These are phyloP conservation scores for Mucor ambiguus DNA, from an alignment of 371 early-diverging fungal genomes.

Conservation along the genomic window DNA sequence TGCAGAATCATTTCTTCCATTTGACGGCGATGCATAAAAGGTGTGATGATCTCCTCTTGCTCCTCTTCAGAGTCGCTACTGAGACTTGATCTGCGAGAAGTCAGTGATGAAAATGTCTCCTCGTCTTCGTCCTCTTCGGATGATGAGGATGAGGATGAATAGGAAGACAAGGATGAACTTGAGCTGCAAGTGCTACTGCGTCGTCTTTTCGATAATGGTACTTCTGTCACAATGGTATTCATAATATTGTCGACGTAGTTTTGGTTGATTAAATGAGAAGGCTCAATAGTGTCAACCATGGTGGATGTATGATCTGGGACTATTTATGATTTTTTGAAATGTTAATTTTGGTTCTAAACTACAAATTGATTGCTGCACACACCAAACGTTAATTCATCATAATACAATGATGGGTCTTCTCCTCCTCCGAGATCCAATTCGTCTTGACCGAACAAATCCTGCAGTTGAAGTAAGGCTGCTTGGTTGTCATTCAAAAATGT, in stretches of 20 bases:
- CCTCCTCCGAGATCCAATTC: conserved; percentile 10
- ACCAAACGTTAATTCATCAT: conserved; percentile 23
- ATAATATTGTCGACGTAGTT: conserved; percentile 1
- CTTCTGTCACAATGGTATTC: neutral
- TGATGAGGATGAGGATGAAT: conserved; percentile 4
- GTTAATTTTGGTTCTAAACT: neutral
- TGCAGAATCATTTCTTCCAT: conserved; percentile 32
- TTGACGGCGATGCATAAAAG: conserved; percentile 18
- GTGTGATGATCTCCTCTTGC: neutral
- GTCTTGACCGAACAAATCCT: conserved; percentile 26
- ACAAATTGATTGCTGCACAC: neutral
- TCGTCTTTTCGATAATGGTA: neutral
- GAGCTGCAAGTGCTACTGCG: conserved; percentile 6
- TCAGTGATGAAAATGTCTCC: neutral
- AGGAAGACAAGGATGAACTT: neutral
- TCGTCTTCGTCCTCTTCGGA: conserved; percentile 1
- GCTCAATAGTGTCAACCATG: conserved; percentile 6
- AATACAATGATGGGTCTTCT: neutral
- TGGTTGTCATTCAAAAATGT: conserved; percentile 5
- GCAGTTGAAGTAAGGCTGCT: conserved; percentile 11
- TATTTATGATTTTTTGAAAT: neutral
- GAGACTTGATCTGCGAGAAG: neutral
- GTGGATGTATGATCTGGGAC: conserved; percentile 4
- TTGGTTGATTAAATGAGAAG: conserved; percentile 3
- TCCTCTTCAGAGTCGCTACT: conserved; percentile 3